A percentile compares a stretch with the other conserved stretches of the same genome.
phyloP scores from a whole-genome alignment of 306 rosid genomes.

The Lablab purpureus region DNA sequence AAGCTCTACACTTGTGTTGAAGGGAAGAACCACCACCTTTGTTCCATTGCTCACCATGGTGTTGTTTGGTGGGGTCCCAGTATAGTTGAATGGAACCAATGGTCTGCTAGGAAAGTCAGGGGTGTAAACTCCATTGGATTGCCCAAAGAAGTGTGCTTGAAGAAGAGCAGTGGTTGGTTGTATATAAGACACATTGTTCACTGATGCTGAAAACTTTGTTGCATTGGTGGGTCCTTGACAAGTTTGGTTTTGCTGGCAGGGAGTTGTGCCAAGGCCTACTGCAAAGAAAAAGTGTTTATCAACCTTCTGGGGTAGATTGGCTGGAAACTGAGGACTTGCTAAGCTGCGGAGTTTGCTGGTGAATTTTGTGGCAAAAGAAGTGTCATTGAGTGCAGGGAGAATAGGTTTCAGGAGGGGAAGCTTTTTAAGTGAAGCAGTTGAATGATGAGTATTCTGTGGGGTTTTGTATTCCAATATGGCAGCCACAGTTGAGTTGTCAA shows the following conservation, averaged over 20 bases:
- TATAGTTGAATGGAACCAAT: slow-evolving; percentile 58
- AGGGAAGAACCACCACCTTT: slow-evolving; percentile 61
- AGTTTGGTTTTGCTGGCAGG: slow-evolving; percentile 57
- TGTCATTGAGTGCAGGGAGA: slow-evolving; percentile 72
- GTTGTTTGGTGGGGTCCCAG: slow-evolving; percentile 67
- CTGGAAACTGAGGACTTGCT: slow-evolving; percentile 61
- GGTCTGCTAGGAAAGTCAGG: slow-evolving; percentile 58
- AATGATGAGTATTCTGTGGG: slow-evolving; percentile 39
- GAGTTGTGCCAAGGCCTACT: slow-evolving; percentile 71
- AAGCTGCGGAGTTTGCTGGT: slow-evolving; percentile 61
- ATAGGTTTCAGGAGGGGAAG: slow-evolving; percentile 57
- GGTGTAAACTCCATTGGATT: slow-evolving; percentile 59
- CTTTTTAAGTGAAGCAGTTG: slow-evolving; percentile 43
- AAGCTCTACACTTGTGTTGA: slow-evolving; percentile 68
- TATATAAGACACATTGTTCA: slow-evolving; percentile 67
- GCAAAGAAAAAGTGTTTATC: slow-evolving; percentile 71
- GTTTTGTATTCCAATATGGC: slow-evolving; percentile 57
- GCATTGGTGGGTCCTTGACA: slow-evolving; percentile 81
- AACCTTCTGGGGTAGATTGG: slow-evolving; percentile 63
- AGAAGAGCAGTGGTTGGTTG: slow-evolving; percentile 66
- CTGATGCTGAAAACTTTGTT: slow-evolving; percentile 70
- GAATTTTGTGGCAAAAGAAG: slow-evolving; percentile 67
- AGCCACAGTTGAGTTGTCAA: slow-evolving; percentile 76
- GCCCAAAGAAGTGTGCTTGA: slow-evolving; percentile 63
- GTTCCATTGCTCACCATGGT: slow-evolving; percentile 73